These are phyloP conservation scores for Usnea hakonensis DNA, from an alignment of 495 filamentous ascomycete genomes.

Conservation along the genomic window DNA sequence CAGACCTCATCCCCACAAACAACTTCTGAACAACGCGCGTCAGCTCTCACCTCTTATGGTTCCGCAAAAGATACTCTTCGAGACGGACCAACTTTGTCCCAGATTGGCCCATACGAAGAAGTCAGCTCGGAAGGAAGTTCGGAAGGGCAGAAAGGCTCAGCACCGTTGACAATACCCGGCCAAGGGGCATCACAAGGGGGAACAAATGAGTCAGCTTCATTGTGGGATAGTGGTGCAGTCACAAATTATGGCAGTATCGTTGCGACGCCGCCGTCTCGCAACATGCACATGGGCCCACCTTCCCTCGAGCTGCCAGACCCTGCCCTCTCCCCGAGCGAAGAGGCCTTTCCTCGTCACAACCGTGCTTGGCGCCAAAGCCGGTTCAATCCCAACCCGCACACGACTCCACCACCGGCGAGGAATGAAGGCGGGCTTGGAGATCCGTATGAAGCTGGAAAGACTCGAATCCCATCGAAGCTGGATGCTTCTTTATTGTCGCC, in stretches of 20 bases:
- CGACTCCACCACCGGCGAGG: conserved; percentile 18
- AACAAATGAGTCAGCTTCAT: conserved; percentile 15
- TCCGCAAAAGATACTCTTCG: conserved; percentile 9
- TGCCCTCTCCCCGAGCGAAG: conserved; percentile 43
- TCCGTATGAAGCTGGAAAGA: conserved; percentile 36
- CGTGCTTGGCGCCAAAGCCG: conserved; percentile 25
- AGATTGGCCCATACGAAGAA: conserved; percentile 17
- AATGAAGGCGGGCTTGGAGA: conserved; percentile 24
- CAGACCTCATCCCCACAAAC: conserved; percentile 11
- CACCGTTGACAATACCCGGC: conserved; percentile 29
- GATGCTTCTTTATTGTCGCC: conserved; percentile 25
- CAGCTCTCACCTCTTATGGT: conserved; percentile 8
- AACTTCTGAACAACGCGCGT: conserved; percentile 10
- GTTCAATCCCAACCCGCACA: conserved; percentile 20
- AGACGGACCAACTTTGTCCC: conserved; percentile 13
- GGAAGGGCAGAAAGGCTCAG: conserved; percentile 30
- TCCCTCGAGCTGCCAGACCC: conserved; percentile 66
- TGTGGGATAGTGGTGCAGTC: conserved; percentile 25
- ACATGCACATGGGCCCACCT: conserved; percentile 34
- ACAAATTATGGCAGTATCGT: conserved; percentile 70
- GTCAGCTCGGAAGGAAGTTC: conserved; percentile 6
- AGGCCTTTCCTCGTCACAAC: conserved; percentile 25
- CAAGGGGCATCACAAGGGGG: conserved; percentile 27
- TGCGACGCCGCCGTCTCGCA: conserved; percentile 47
- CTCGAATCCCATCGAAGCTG: conserved; percentile 22